These are phyloP conservation scores for Parmelia sp. DNA, from an alignment of 495 filamentous ascomycete genomes.

Conservation along the genomic window DNA sequence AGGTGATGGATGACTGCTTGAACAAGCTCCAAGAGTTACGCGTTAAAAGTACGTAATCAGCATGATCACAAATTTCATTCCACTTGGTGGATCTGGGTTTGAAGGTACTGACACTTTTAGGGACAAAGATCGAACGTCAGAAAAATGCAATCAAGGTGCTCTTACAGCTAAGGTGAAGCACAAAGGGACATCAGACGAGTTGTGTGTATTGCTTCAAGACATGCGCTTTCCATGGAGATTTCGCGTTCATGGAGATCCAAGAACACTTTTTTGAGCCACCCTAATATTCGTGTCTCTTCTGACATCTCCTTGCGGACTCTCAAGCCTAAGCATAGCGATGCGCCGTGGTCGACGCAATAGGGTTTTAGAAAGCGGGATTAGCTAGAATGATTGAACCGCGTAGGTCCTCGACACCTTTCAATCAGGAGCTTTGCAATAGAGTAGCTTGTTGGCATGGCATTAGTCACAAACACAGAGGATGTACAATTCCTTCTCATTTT, in stretches of 20 bases:
- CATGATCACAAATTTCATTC: not conserved
- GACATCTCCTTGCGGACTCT: not conserved
- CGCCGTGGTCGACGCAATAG: not conserved
- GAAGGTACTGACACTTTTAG: not conserved
- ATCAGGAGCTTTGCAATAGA: not conserved
- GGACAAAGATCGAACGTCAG: not conserved
- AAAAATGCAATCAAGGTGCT: not conserved
- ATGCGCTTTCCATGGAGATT: not conserved
- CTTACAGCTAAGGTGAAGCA: not conserved
- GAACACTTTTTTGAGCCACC: not conserved
- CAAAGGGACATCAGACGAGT: not conserved
- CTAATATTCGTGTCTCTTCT: not conserved
- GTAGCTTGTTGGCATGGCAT: not conserved
- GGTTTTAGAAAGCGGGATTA: not conserved
- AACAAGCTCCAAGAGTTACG: not conserved
- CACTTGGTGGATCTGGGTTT: not conserved
- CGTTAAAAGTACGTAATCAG: not conserved
- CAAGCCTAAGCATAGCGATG: not conserved
- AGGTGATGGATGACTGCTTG: no score
- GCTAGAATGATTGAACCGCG: not conserved
- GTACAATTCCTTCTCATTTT: not conserved
- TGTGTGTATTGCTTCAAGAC: not conserved
- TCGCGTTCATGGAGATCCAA: not conserved
- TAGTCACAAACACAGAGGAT: not conserved
- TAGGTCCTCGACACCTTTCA: not conserved